These are phyloP conservation scores for Pouteria glomerata DNA, from an alignment of 148 eudicot species.

Conservation along the genomic window DNA sequence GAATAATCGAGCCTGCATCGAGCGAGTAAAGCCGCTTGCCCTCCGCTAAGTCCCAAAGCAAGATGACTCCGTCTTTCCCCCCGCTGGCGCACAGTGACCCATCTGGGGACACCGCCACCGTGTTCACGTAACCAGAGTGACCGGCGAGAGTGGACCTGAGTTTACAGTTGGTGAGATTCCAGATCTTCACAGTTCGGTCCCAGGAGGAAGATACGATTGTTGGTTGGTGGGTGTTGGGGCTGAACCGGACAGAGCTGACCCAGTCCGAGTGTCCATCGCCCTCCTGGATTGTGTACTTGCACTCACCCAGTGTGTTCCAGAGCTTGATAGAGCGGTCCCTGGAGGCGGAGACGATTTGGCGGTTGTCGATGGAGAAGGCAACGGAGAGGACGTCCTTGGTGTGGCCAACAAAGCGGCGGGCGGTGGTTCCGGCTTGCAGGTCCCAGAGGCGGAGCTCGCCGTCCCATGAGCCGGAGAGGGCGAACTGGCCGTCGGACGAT, in stretches of 20 bases:
- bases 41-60: constrained; percentile 86
- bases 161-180: constrained; percentile 83
- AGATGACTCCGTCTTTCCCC: constrained; percentile 70
- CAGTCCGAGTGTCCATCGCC: constrained; percentile 66
- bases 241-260: constrained; percentile 87
- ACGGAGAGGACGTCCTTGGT: constrained; percentile 81
- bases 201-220: constrained; percentile 82
- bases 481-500: constrained; percentile 77
- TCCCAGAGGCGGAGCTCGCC: constrained; percentile 90
- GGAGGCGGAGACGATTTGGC: constrained; percentile 86
- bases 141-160: constrained; percentile 64
- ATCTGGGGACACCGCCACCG: constrained; percentile 84
- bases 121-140: constrained; percentile 74
- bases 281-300: constrained; percentile 86
- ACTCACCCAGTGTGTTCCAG: constrained; percentile 94
- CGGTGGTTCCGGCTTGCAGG: constrained; percentile 57
- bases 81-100: constrained; percentile 91
- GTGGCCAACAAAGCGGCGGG: constrained; percentile 83
- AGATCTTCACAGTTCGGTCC: constrained; percentile 84
- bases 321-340: constrained; percentile 77
- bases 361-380: constrained; percentile 86
- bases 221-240: constrained; percentile 60
- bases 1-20: constrained; percentile 63
- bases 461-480: constrained; percentile 88
- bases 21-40: constrained; percentile 75